Base-by-base conservation (phyloP, 1,284 basidiomycete genomes). In the Cryptococcus neoformans region DNA sequence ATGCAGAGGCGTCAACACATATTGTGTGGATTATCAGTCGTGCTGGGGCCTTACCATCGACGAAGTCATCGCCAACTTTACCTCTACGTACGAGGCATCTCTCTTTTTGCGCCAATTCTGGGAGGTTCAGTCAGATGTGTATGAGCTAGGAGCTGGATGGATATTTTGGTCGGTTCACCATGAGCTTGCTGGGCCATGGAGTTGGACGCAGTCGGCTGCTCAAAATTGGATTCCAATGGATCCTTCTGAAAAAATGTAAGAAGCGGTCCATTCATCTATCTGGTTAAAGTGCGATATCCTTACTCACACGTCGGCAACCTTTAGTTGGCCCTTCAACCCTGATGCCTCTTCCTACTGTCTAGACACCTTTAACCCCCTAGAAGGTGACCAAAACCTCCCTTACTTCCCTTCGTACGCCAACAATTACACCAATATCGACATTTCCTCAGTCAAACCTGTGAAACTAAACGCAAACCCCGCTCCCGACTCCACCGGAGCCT, bases 191-290 rank as follows among this genome's bases (percentile, higher is more conserved):
- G 59, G 56, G 12, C 64, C 69, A 1, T 73, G 72, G 72, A 63
- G 59, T 16, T 72, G 67, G 60, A 62, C 60, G 6, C 66, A 68
- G 44, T 62, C 63, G 6, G 64, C 64, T 11, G 59, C 68, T 4
- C 72, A 73, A 44, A 62, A 62, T 35, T 73, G 71, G 72, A 67
- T 72, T 39, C 69, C 68, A 6, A 58, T 60, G 17, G 67, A 70
- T 51, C 62, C 67, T 4, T 57, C 58, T 6, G 69, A 72, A 47
- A 67, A 60, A 28, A 56, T 72, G 65, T 68, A 54, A 53, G 65
- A 58, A 6, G 11, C 28, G 10, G 4, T 21, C 39, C 41, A 10
- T 5, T 37, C 6, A 16, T 14, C 12, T 16, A 12, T 36, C 38
- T 51, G 12, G 16, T 6, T 6, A 7, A 16, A 2, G 10, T 7